Percentiles rank a stretch among this genome's conserved stretches.
These are phyloP conservation scores for Nymphaea colorata DNA, from an alignment of 164 flowering plant genomes.

Conservation along the genomic window DNA sequence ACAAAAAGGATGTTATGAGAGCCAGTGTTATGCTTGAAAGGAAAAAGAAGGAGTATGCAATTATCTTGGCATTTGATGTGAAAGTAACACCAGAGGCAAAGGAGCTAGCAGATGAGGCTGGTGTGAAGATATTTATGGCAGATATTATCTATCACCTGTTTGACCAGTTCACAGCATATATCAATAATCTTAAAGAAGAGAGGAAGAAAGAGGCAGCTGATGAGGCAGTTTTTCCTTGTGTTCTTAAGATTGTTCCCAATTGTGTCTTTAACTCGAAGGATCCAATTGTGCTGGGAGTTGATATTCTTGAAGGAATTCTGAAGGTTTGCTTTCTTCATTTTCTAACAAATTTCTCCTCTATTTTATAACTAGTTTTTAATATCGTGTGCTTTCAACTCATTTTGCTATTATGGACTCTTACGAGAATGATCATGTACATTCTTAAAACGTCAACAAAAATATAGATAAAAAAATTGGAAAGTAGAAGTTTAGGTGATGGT, in stretches of 20 bases:
- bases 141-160: slow-evolving; percentile 94
- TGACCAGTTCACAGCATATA: slow-evolving; percentile 93
- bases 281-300: slow-evolving; percentile 92
- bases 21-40: slow-evolving; percentile 98
- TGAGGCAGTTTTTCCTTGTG: slow-evolving; percentile 97
- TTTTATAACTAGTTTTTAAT: no score
- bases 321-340: slow-evolving; percentile 34
- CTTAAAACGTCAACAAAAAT: no score
- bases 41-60: slow-evolving; percentile 77
- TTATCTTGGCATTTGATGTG: slow-evolving; percentile 95
- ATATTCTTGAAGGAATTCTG: slow-evolving; percentile 77
- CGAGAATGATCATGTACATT: no score
- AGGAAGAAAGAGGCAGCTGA: slow-evolving; percentile 86
- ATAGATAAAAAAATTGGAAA: no score
- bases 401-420: no score
- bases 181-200: slow-evolving; percentile 87
- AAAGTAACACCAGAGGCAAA: slow-evolving; percentile 95
- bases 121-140: slow-evolving; percentile 84
- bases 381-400: no score
- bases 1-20: slow-evolving; percentile 92
- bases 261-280: slow-evolving; percentile 91
- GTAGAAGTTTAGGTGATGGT: no score
- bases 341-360: background rate
- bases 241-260: slow-evolving; percentile 72
- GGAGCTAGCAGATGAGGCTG: slow-evolving; percentile 85